These are phyloP conservation scores for Coemansia interrupta DNA, from an alignment of 192 early-diverging fungal species.

Conservation along the genomic window DNA sequence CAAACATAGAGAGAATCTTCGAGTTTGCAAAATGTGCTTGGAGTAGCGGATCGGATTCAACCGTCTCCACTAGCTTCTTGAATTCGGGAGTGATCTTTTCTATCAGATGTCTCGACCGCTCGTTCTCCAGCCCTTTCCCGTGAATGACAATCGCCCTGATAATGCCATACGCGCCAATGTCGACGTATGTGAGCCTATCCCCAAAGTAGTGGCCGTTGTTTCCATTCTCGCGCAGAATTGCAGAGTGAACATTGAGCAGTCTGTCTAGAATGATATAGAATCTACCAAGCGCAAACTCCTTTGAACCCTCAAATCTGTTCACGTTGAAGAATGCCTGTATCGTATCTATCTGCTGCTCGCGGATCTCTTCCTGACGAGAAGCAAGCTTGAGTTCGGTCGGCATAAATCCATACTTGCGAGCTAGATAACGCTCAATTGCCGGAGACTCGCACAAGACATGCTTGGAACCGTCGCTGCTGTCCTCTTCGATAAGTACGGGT, in stretches of 20 bases:
- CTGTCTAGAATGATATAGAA: constrained; percentile 12
- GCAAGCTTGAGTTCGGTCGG: constrained; percentile 30
- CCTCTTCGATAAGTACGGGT: constrained; percentile 49
- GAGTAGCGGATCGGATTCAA: neutral
- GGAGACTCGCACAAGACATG: constrained; percentile 36
- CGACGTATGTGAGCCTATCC: constrained; percentile 36
- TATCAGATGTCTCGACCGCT: neutral
- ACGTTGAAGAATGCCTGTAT: neutral
- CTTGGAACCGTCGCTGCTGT: constrained; percentile 14
- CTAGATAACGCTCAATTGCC: constrained; percentile 55
- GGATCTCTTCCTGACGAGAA: constrained; percentile 30
- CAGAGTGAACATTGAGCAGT: constrained; percentile 28
- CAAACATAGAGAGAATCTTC: neutral
- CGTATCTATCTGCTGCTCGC: constrained; percentile 13
- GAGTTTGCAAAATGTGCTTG: neutral
- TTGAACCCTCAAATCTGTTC: neutral
- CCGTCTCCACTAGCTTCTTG: neutral
- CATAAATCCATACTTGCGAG: constrained; percentile 41
- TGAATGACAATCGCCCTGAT: neutral
- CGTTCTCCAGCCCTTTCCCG: neutral
- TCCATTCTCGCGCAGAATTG: constrained; percentile 52
- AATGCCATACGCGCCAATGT: constrained; percentile 14
- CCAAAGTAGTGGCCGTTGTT: constrained; percentile 54
- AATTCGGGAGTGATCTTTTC: neutral
- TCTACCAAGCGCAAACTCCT: constrained; percentile 19